Base-by-base conservation (phyloP, 1,284 basidiomycete genomes). In the Ustilago xerochloae region DNA sequence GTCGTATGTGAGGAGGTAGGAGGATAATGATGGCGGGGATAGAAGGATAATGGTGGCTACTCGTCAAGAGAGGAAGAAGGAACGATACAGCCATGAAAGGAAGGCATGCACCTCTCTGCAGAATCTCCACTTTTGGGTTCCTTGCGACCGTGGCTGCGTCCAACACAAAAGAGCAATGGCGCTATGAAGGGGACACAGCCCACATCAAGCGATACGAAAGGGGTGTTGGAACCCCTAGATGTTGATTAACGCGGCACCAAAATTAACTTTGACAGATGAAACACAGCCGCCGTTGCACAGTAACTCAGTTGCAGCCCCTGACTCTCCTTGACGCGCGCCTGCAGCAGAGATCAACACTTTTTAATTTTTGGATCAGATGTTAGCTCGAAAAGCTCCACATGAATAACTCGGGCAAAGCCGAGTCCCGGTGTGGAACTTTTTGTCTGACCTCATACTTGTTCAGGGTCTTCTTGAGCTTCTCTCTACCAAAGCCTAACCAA, bases 391-490 rank as follows among this genome's bases (percentile, higher is more conserved):
- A 6, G n/a, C 8, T 20, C 3, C 32, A 54, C 52, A 54, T 3
- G 2, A 29, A n/a, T 18, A 43, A 4, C 2, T 4, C 0, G 22
- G 5, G 24, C 1, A 15, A 9, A 13, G 8, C 60, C 66, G 66
- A 63, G 10, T 63, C 52, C 66, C 66, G 66, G 24, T 18, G n/a
- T 16, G 16, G 32, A 46, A 43, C n/a, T n/a, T 33, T 60, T 55
- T 56, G 66, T 69, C 56, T 63, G 66, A 69, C 66, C 66, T 63
- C 66, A 60, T 63, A 59, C 20, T 50, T 22, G 13, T 10, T 46
- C 49, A 56, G 47, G 52, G 53, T 60, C 52, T 47, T 35, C 28
- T 46, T 18, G 29, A 26, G 10, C 46, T 53, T 38, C n/a, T 16
- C 29, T 41, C 38, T 20, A 6, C 38, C 13, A 20, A 20, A n/a